These are phyloP conservation scores for Ustilago tritici DNA, from an alignment of 1,284 basidiomycete genomes.

Conservation along the genomic window DNA sequence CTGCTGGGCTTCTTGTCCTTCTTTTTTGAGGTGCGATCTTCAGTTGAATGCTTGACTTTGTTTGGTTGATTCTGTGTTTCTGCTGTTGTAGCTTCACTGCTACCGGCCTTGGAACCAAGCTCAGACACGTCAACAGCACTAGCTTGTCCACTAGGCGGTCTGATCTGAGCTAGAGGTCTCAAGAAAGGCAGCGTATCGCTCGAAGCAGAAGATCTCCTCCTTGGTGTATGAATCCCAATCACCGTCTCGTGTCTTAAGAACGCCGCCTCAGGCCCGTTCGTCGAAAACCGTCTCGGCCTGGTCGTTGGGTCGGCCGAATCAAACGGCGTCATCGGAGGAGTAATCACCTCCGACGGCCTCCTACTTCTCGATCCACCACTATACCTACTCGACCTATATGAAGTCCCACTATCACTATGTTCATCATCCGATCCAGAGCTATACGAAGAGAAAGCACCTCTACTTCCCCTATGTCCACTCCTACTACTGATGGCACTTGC, in stretches of 20 bases:
- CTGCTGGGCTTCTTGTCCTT: constrained; percentile 22
- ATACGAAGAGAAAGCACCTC: constrained; percentile 39
- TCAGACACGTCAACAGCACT: constrained; percentile 17
- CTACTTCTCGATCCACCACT: constrained; percentile 29
- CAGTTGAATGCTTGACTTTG: constrained; percentile 14
- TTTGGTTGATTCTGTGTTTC: constrained; percentile 17
- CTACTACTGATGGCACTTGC: constrained; percentile 50
- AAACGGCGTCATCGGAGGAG: constrained; percentile 40
- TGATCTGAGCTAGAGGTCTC: constrained; percentile 55
- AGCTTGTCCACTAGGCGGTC: constrained; percentile 29
- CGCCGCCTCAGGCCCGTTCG: constrained; percentile 59
- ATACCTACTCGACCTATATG: constrained; percentile 37
- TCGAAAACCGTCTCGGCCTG: constrained; percentile 51
- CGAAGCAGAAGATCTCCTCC: constrained; percentile 44
- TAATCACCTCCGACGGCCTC: constrained; percentile 29
- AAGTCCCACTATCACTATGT: constrained; percentile 39
- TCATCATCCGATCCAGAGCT: constrained; percentile 47
- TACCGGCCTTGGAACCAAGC: neutral
- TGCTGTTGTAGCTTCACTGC: neutral
- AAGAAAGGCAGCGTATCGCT: constrained; percentile 30
- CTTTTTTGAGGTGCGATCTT: constrained; percentile 20
- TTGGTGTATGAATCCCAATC: constrained; percentile 63
- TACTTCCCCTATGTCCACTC: constrained; percentile 31
- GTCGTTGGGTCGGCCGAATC: constrained; percentile 15
- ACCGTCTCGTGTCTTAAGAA: constrained; percentile 62